Evolutionary conservation across 148 eudicot species (phyloP).

Genomic region (Vaccinium myrtillus): DNA sequence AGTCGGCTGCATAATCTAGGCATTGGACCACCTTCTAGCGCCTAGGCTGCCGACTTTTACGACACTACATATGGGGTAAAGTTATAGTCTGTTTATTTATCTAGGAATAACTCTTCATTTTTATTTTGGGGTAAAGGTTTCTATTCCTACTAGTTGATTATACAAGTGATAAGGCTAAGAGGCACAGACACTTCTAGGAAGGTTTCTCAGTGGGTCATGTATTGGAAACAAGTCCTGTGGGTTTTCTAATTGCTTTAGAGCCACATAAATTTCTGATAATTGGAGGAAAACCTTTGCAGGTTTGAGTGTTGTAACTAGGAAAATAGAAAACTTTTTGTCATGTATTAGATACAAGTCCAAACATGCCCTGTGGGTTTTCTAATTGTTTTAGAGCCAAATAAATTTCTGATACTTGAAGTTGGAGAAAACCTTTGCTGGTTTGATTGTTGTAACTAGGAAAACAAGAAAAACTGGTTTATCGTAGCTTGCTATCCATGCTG

Average conservation of each 20-base stretch:
- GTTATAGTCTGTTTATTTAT: background rate
- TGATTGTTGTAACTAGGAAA: background rate
- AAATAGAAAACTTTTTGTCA: background rate
- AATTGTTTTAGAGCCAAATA: background rate
- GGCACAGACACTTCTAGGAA: background rate
- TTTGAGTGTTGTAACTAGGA: background rate
- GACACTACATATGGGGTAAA: background rate
- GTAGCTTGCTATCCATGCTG: background rate
- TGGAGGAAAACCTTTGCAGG: background rate
- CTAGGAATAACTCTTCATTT: background rate
- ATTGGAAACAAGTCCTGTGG: background rate
- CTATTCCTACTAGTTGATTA: no score
- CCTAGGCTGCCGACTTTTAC: no score
- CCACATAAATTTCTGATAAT: background rate
- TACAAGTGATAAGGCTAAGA: background rate
- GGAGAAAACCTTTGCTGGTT: background rate
- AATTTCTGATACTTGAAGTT: background rate
- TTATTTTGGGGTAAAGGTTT: background rate
- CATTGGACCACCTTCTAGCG: no score
- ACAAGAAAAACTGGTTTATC: background rate
- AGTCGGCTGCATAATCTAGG: no score
- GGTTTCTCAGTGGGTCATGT: background rate
- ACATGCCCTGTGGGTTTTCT: background rate
- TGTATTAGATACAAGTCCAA: background rate
- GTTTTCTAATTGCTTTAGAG: background rate